Percentiles rank a stretch among this genome's conserved stretches.
Conservation (phyloP, 768 basidiomycete species). For the Hypsizygus marmoreus region DNA sequence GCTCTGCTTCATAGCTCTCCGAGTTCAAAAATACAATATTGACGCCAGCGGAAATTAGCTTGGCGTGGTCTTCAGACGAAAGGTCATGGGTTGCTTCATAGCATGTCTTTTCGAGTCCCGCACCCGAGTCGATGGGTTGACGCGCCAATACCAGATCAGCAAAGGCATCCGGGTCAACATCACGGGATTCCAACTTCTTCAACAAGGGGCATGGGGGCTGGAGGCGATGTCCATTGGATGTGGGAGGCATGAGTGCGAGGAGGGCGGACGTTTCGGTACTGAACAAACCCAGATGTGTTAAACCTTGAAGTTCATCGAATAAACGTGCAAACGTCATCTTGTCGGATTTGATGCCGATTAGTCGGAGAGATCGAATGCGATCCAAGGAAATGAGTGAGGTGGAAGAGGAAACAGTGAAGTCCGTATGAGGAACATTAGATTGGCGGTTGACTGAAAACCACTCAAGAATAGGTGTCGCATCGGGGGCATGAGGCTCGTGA, state of each 20-base stretch:
- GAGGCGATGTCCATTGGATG: conserved; percentile 1
- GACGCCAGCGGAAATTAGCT: no score
- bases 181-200: conserved; percentile 26
- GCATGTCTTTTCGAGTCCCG: no score
- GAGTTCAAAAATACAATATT: no score
- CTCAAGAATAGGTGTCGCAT: conserved; percentile 38
- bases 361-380: conserved; percentile 29
- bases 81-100: no score
- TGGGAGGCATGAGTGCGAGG: conserved; percentile 13
- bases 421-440: background rate
- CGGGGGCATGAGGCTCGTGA: conserved; percentile 23
- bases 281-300: conserved; percentile 23
- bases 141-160: conserved; percentile 22
- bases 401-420: background rate
- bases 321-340: conserved; percentile 23
- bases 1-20: no score
- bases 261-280: conserved; percentile 27
- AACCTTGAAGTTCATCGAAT: conserved; percentile 24
- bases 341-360: conserved; percentile 28
- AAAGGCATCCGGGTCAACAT: conserved; percentile 23
- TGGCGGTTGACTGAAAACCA: conserved; percentile 25
- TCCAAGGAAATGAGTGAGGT: conserved; percentile 20
- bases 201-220: conserved; percentile 22
- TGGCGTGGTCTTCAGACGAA: no score
- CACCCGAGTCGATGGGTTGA: background rate